Evolutionary conservation across 2,329 filamentous ascomycete genomes (phyloP), one percentile per base, ranked within the genome.

Genomic region (Colletotrichum agaves): DNA sequence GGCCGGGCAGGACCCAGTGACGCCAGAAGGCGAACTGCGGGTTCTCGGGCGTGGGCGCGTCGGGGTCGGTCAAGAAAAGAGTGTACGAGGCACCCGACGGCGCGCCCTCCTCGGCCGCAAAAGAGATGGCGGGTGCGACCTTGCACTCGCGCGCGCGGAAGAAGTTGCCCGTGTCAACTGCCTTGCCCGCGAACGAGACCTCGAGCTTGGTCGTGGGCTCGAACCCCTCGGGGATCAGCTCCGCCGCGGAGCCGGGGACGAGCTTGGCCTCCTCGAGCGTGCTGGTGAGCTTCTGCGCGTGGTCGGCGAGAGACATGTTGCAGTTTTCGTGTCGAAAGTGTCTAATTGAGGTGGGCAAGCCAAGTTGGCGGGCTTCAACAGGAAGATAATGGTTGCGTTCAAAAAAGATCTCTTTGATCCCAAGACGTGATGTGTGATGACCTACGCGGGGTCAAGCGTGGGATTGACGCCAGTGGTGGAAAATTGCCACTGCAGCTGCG

Each of bases 11-110:
- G 27, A 87, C 78, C 83, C 83, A 87, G 71, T 87, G 85, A 19
- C 85, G 77, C 84, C 84, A 87, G 71, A 84, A 86, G 0, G 84
- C 82, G 71, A 85, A 87, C 71, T 84, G 86, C 5, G 83, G 84
- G 57, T 87, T 82, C 39, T 84, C 82, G 0, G 85, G 85, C 0
- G 84, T 87, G 0, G 85, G 85, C 19, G 85, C 85, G 66, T 87
- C 85, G 0, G 85, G 84, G 62, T 87, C 85, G 21, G 86, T 78
- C 44, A 87, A 77, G 69, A 87, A 75, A 57, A 86, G 75, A 39
- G 81, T 79, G 74, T 84, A 87, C 1, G 76, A 78, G 0, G 75
- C 71, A 31, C 73, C 74, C 8, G 72, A 67, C 0, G 73, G 67
- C 2, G 73, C 72, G n/a, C 72, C 74, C 5, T 66, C 77, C 70